Percentiles rank a stretch among this genome's conserved stretches.
phyloP scores from a whole-genome alignment of 192 early-diverging fungal species.

The Backusella australiensis region DNA sequence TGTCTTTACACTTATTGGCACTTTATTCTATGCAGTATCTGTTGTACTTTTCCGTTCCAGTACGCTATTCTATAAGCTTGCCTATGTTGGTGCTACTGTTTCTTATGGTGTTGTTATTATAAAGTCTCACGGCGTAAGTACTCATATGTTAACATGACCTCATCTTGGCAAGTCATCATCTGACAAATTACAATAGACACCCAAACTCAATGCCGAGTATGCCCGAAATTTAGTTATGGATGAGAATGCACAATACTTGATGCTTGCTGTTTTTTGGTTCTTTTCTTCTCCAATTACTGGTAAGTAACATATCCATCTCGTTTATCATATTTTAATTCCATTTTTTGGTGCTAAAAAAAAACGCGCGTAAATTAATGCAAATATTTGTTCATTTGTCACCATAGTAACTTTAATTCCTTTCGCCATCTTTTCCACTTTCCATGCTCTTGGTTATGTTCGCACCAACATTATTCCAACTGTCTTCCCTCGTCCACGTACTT shows the following conservation, averaged over 20 bases:
- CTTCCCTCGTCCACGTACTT: constrained; percentile 43
- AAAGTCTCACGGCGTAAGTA: constrained; percentile 73
- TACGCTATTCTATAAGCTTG: constrained; percentile 51
- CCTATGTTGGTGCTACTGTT: constrained; percentile 64
- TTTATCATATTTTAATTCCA: constrained; percentile 8
- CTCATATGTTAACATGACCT: constrained; percentile 7
- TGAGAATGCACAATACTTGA: constrained; percentile 76
- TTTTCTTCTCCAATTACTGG: constrained; percentile 67
- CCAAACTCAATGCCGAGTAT: constrained; percentile 58
- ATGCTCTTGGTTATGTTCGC: constrained; percentile 67
- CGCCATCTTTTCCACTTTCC: constrained; percentile 72
- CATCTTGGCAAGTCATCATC: background rate
- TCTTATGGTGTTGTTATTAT: constrained; percentile 77
- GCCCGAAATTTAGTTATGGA: constrained; percentile 61
- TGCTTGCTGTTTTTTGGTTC: constrained; percentile 70
- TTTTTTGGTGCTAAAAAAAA: background rate
- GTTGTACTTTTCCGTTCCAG: constrained; percentile 41
- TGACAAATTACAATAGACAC: constrained; percentile 41
- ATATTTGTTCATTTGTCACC: background rate
- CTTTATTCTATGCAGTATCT: constrained; percentile 39
- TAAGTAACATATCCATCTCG: constrained; percentile 27
- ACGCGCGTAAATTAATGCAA: constrained; percentile 16
- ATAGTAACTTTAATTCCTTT: constrained; percentile 72
- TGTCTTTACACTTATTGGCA: constrained; percentile 39
- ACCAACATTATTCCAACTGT: constrained; percentile 64